A percentile compares a stretch with the other conserved stretches of the same genome.
Evolutionary conservation across 2,329 filamentous ascomycete genomes (phyloP).

Genomic region (Colletotrichum sp.): DNA sequence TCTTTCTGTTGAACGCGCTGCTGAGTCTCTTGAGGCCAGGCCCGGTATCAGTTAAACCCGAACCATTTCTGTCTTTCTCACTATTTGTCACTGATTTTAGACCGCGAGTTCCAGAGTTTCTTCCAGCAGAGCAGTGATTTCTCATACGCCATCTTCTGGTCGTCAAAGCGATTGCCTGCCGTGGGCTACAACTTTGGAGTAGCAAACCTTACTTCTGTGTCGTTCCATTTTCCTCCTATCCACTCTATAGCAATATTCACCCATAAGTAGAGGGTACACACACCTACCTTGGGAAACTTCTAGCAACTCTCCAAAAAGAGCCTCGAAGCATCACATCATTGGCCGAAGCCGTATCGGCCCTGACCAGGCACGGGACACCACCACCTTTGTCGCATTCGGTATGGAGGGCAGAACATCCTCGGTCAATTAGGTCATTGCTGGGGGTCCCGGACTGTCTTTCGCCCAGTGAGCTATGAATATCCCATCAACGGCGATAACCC

Average conservation of each 20-base stretch:
- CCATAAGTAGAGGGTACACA: accelerated
- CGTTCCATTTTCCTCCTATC: background rate
- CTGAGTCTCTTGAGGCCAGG: background rate
- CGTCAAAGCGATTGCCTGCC: background rate
- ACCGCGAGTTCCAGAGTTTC: background rate
- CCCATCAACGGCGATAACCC: background rate
- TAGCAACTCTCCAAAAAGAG: background rate
- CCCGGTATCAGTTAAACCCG: background rate
- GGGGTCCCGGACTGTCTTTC: background rate
- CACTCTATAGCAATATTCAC: background rate
- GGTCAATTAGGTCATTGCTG: background rate
- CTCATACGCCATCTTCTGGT: background rate
- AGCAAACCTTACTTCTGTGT: background rate
- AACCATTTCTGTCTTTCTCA: background rate
- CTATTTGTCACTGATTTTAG: background rate
- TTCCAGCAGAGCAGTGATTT: background rate
- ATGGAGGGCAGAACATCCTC: background rate
- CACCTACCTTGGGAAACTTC: background rate
- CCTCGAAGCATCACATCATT: background rate
- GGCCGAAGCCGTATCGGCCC: background rate
- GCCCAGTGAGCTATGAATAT: background rate
- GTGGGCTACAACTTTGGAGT: background rate
- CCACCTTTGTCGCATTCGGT: background rate
- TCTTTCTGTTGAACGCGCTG: background rate
- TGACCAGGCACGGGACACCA: background rate